phyloP scores from a whole-genome alignment of 305 asterid species.

The Fraxinus latifolia region DNA sequence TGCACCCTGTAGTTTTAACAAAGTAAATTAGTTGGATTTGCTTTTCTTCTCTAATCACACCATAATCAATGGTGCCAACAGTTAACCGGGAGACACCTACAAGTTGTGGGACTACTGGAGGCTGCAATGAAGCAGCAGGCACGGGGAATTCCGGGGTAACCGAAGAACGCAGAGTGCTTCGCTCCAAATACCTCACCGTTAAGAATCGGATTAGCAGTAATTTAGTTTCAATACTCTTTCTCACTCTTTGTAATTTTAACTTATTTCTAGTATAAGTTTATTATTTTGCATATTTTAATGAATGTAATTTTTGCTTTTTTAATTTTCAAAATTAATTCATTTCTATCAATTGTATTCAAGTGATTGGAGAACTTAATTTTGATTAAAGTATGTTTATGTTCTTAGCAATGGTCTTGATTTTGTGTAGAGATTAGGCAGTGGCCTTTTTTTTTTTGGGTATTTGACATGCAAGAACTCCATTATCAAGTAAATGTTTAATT shows the following conservation, averaged over 20 bases:
- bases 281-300: background rate
- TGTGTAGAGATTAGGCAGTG: background rate
- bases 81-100: slow-evolving; percentile 31
- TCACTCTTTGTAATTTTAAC: background rate
- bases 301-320: background rate
- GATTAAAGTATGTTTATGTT: background rate
- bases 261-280: background rate
- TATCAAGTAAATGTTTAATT: background rate
- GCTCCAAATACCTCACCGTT: slow-evolving; percentile 46
- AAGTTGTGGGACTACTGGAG: slow-evolving; percentile 29
- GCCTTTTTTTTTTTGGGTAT: background rate
- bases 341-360: background rate
- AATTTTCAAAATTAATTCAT: background rate
- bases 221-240: background rate
- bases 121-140: slow-evolving; percentile 23
- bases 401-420: background rate
- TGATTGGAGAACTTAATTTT: background rate
- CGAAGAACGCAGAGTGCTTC: slow-evolving; percentile 45
- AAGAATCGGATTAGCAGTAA: slow-evolving; percentile 47
- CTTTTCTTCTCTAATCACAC: background rate
- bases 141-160: slow-evolving; percentile 12
- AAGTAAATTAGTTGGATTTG: background rate
- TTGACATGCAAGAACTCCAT: background rate
- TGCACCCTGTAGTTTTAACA: background rate
- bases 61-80: slow-evolving; percentile 25